phyloP scores from a whole-genome alignment of 2,329 filamentous ascomycete genomes.

The Pseudonectria foliicola region DNA sequence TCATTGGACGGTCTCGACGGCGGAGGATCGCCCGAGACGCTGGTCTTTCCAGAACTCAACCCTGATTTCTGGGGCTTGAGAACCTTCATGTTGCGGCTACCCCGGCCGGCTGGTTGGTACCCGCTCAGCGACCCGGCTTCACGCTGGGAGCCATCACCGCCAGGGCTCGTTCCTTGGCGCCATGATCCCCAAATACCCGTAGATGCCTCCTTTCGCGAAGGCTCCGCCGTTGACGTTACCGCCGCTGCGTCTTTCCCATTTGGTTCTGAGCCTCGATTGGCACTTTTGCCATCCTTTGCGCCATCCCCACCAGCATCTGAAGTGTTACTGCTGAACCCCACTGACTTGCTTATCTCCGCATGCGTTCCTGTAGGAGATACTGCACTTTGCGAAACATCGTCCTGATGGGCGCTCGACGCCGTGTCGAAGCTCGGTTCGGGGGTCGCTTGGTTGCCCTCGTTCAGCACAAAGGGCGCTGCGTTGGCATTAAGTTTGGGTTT shows the following conservation, averaged over 20 bases:
- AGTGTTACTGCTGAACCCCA: conserved; percentile 25
- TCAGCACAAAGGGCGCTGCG: conserved; percentile 35
- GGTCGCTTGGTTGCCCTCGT: conserved; percentile 24
- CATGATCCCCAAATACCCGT: conserved; percentile 63
- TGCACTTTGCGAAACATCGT: conserved; percentile 18
- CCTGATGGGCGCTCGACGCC: conserved; percentile 14
- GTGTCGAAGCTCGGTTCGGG: conserved; percentile 10
- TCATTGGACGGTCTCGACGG: conserved; percentile 40
- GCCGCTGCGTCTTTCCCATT: conserved; percentile 19
- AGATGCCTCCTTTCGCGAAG: conserved; percentile 38
- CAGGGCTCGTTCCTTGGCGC: conserved; percentile 50
- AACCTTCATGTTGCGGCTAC: conserved; percentile 76
- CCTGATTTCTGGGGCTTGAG: conserved; percentile 68
- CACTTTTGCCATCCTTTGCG: conserved; percentile 27
- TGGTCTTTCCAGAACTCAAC: conserved; percentile 44
- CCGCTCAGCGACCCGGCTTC: conserved; percentile 52
- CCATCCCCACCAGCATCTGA: conserved; percentile 40
- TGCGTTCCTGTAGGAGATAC: conserved; percentile 32
- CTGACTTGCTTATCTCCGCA: conserved; percentile 27
- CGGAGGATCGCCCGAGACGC: conserved; percentile 45
- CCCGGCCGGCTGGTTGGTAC: conserved; percentile 61
- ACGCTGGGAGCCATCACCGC: conserved; percentile 45
- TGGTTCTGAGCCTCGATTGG: conserved; percentile 15
- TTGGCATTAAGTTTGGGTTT: conserved; percentile 53
- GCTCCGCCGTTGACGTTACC: conserved; percentile 20